Percentiles rank a stretch among this genome's conserved stretches.
Conservation (phyloP, 1,139 yeast species). For the Magnusiomyces tetraspermus region DNA sequence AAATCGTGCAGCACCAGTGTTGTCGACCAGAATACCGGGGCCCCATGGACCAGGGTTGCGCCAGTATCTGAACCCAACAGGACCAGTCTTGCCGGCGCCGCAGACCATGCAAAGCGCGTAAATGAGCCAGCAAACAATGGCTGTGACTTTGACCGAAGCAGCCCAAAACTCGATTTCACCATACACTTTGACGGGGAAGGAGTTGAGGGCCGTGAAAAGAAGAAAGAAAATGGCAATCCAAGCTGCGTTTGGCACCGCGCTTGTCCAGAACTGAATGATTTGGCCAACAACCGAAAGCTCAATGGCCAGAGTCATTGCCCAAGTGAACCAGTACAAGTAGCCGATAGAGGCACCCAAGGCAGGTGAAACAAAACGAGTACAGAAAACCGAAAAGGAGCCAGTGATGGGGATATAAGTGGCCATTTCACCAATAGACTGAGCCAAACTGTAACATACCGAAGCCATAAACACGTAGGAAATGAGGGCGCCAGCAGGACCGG, state of each 20-base stretch:
- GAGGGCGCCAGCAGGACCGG: constrained; percentile 57
- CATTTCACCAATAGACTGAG: constrained; percentile 60
- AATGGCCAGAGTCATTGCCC: constrained; percentile 52
- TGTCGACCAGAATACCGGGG: constrained; percentile 44
- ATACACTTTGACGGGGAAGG: constrained; percentile 48
- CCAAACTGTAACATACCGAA: constrained; percentile 48
- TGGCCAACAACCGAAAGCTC: constrained; percentile 50
- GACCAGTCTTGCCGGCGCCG: constrained; percentile 44
- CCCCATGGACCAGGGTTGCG: constrained; percentile 76
- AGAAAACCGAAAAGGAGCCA: constrained; percentile 54
- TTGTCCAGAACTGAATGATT: constrained; percentile 50
- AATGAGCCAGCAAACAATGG: constrained; percentile 48
- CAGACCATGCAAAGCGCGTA: constrained; percentile 51
- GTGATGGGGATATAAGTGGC: constrained; percentile 51
- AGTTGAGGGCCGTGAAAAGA: constrained; percentile 44
- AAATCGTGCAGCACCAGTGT: constrained; percentile 33
- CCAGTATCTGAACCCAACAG: constrained; percentile 56
- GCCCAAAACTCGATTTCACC: constrained; percentile 69
- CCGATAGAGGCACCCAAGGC: constrained; percentile 56
- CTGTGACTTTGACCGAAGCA: constrained; percentile 47
- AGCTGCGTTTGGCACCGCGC: constrained; percentile 51
- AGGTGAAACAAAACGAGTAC: constrained; percentile 47
- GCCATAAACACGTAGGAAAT: constrained; percentile 53
- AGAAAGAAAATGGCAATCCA: constrained; percentile 49
- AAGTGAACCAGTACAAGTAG: constrained; percentile 53